Percentiles rank a stretch among this genome's conserved stretches.
Conservation (phyloP, 805 yeast species). For the Pichia heedii region DNA sequence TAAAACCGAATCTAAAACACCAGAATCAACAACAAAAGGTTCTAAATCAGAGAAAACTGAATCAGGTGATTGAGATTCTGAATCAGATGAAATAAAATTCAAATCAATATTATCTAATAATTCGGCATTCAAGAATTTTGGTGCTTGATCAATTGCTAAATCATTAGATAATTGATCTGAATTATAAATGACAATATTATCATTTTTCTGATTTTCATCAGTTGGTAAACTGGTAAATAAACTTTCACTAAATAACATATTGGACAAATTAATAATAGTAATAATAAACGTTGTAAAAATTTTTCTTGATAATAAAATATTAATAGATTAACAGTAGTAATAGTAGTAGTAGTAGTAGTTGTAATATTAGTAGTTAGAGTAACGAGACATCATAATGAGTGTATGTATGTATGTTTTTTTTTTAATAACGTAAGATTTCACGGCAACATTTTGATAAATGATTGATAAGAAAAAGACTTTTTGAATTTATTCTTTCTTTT, state of each 20-base stretch:
- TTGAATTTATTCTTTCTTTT: too few species aligned
- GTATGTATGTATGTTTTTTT: conserved; percentile 12
- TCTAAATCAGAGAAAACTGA: neutral
- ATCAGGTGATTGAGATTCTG: neutral
- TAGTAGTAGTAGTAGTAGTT: neutral
- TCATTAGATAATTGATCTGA: neutral
- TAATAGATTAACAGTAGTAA: neutral
- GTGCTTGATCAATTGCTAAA: conserved; percentile 2
- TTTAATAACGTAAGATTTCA: neutral
- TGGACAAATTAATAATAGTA: neutral
- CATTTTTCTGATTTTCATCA: neutral
- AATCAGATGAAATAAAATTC: neutral
- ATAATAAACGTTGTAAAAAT: neutral
- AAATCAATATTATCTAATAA: conserved; percentile 6
- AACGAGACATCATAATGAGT: conserved; percentile 21
- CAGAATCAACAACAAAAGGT: conserved; percentile 45
- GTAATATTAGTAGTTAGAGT: neutral
- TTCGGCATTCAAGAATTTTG: conserved; percentile 5
- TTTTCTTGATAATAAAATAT: neutral
- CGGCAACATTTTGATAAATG: conserved; percentile 4
- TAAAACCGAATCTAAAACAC: conserved; percentile 45
- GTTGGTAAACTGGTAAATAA: neutral
- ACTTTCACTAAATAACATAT: neutral
- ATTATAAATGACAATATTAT: neutral
- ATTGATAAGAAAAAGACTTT: neutral